A percentile compares a stretch with the other conserved stretches of the same genome.
Evolutionary conservation across 208 protist species (phyloP).

Genomic region (Leishmania tarentolae): DNA sequence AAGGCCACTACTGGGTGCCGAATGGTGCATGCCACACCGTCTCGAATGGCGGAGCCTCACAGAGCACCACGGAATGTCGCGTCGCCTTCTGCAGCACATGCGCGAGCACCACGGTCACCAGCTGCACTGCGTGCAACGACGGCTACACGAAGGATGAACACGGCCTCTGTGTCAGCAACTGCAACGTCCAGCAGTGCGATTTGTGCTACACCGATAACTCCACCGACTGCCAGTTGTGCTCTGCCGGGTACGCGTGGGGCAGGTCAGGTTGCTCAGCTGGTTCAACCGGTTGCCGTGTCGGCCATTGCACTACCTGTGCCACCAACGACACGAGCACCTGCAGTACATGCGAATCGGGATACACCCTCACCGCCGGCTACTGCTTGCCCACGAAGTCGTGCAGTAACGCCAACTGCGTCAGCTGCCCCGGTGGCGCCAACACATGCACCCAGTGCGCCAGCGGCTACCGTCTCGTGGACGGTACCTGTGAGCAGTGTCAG

Average conservation of each 20-base stretch:
- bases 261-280: not conserved
- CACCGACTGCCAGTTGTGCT: conserved; percentile 17
- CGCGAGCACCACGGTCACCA: not conserved
- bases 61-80: conserved; percentile 3
- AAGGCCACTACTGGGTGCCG: not conserved
- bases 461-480: conserved; percentile 22
- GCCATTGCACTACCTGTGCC: conserved; percentile 6
- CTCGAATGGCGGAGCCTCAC: not conserved
- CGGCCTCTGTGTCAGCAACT: not conserved
- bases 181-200: conserved; percentile 7
- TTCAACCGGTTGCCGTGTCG: conserved; percentile 10
- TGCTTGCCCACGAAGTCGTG: not conserved
- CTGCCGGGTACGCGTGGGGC: conserved; percentile 2
- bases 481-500: conserved; percentile 1
- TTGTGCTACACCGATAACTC: conserved; percentile 11
- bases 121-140: conserved; percentile 1
- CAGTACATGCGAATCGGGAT: conserved; percentile 6
- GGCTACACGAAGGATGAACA: not conserved
- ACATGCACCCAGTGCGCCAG: conserved; percentile 5
- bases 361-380: conserved; percentile 13
- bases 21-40: not conserved
- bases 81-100: conserved; percentile 16
- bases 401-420: conserved; percentile 5
- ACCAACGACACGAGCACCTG: not conserved
- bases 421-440: conserved; percentile 6